Percentiles rank a stretch among this genome's conserved stretches.
phyloP scores from a whole-genome alignment of 176 grass and related monocot genomes.

The Pharus latifolius region DNA sequence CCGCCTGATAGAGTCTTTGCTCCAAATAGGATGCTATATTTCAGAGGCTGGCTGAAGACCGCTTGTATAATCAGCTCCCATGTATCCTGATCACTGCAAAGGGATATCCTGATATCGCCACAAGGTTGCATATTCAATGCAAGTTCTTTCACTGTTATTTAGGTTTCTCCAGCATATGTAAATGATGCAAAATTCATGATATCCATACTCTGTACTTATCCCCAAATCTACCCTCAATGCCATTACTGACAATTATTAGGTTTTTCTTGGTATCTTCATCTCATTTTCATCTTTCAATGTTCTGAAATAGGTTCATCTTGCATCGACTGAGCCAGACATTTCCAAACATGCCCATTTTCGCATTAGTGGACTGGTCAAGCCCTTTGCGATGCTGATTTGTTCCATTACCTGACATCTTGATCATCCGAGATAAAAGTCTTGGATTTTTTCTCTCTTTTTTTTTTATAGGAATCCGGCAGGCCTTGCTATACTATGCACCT shows the following conservation, averaged over 20 bases:
- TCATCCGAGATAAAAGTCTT: neutral
- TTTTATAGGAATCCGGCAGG: constrained; percentile 88
- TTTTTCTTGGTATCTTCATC: neutral
- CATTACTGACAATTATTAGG: neutral
- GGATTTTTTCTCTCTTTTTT: neutral
- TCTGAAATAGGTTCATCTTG: constrained; percentile 58
- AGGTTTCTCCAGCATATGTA: neutral
- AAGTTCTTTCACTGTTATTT: neutral
- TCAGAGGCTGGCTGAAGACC: constrained; percentile 93
- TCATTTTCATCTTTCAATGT: neutral
- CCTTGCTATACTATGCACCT: constrained; percentile 89
- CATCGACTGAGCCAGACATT: constrained; percentile 64
- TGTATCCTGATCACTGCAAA: constrained; percentile 87
- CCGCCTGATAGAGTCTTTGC: neutral
- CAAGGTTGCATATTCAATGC: constrained; percentile 45
- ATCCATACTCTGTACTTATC: neutral
- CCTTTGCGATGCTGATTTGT: constrained; percentile 18
- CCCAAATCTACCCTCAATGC: neutral
- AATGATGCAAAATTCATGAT: neutral
- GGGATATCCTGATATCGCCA: constrained; percentile 96
- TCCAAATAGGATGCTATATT: constrained; percentile 88
- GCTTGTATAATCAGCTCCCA: constrained; percentile 66
- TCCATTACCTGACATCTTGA: neutral
- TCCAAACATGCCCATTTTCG: constrained; percentile 72
- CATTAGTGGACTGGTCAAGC: constrained; percentile 76